phyloP scores from a whole-genome alignment of 148 eudicot species.

The Chenopodium berlandieri region DNA sequence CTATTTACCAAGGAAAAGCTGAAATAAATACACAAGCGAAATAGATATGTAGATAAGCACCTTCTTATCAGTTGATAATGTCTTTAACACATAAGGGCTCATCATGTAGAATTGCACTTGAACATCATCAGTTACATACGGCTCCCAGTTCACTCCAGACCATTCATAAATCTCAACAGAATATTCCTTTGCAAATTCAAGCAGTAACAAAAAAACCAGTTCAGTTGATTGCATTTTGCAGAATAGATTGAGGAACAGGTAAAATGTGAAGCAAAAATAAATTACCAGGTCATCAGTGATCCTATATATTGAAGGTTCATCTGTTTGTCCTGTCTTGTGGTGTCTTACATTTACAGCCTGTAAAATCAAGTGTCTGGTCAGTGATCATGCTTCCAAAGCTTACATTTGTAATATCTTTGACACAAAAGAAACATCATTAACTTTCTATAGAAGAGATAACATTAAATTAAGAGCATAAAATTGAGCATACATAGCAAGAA shows the following conservation, averaged over 20 bases:
- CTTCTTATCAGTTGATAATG: slow-evolving; percentile 40
- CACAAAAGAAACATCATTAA: not conserved
- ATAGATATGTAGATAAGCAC: slow-evolving; percentile 11
- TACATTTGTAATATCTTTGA: not conserved
- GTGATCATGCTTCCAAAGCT: not conserved
- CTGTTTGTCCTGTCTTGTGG: slow-evolving; percentile 34
- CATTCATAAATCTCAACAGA: slow-evolving; percentile 43
- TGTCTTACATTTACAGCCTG: slow-evolving; percentile 41
- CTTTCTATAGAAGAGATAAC: not conserved
- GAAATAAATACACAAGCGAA: not conserved
- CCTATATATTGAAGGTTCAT: slow-evolving; percentile 42
- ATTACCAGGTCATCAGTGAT: slow-evolving; percentile 39
- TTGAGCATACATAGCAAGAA: not conserved
- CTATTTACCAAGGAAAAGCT: not conserved
- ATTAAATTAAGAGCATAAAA: not conserved
- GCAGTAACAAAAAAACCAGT: not conserved
- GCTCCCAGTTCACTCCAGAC: slow-evolving; percentile 44
- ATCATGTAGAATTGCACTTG: slow-evolving; percentile 49
- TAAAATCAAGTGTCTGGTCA: not conserved
- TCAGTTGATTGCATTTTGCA: not conserved
- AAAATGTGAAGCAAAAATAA: not conserved
- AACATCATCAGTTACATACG: slow-evolving; percentile 43
- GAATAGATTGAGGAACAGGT: not conserved
- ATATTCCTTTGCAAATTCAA: slow-evolving; percentile 31
- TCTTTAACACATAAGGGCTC: slow-evolving; percentile 47